Evolutionary conservation across 2,329 filamentous ascomycete species (phyloP).

Genomic region (Hypocreales sp.): DNA sequence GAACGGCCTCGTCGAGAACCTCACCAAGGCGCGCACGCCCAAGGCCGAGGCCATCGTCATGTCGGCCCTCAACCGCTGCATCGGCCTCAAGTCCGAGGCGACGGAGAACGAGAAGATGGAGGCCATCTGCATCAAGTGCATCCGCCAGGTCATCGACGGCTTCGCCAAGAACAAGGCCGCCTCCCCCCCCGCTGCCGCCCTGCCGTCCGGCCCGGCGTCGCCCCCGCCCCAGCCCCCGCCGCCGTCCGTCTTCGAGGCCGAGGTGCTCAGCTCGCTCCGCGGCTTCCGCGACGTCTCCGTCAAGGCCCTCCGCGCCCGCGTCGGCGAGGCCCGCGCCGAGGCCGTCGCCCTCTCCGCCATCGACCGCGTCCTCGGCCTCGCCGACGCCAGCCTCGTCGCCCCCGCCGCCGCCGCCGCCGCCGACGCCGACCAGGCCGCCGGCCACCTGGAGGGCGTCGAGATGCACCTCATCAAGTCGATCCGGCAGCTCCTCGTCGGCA

Average conservation of each 20-base stretch:
- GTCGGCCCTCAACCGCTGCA: constrained; percentile 34
- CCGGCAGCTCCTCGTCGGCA: constrained; percentile 20
- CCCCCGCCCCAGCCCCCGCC: too few species aligned
- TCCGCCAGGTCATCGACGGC: constrained; percentile 26
- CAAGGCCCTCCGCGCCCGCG: constrained; percentile 22
- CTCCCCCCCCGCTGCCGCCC: too few species aligned
- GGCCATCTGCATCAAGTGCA: constrained; percentile 27
- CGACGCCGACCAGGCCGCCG: constrained; percentile 15
- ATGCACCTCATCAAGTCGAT: constrained; percentile 24
- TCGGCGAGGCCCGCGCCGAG: constrained; percentile 26
- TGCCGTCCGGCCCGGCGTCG: too few species aligned
- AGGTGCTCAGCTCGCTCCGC: constrained; percentile 23
- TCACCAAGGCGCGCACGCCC: constrained; percentile 24
- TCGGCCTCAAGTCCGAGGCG: constrained; percentile 28
- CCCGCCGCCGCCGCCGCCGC: constrained; percentile 14
- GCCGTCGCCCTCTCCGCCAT: constrained; percentile 33
- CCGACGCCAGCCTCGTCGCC: constrained; percentile 26
- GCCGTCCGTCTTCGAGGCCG: constrained; percentile 19
- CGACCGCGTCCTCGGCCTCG: constrained; percentile 32
- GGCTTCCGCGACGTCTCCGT: constrained; percentile 30
- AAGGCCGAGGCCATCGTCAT: constrained; percentile 32
- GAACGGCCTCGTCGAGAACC: constrained; percentile 28
- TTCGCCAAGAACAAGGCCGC: constrained; percentile 22
- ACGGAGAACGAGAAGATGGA: constrained; percentile 31
- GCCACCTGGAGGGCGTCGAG: constrained; percentile 23